phyloP scores from a whole-genome alignment of 208 protist species.

The Acanthamoeba castellanii region DNA sequence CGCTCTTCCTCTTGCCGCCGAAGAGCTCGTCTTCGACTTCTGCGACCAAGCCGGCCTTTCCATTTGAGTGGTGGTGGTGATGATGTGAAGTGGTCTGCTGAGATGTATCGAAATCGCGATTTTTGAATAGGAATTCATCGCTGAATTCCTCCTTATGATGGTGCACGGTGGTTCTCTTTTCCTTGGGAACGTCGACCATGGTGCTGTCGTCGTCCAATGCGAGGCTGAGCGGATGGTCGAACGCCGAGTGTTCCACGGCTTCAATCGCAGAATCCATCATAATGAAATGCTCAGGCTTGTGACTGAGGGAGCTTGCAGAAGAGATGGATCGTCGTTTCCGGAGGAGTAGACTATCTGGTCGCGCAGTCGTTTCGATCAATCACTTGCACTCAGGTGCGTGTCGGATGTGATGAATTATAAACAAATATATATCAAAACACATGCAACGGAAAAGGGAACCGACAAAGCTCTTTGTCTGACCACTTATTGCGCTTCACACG shows the following conservation, averaged over 20 bases:
- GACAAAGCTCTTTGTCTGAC: too few relatives aligned
- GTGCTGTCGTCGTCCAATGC: not conserved
- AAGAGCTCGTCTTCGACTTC: not conserved
- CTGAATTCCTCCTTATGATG: not conserved
- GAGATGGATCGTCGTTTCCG: too few relatives aligned
- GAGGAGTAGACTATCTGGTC: too few relatives aligned
- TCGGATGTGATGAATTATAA: too few relatives aligned
- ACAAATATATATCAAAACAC: too few relatives aligned
- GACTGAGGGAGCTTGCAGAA: too few relatives aligned
- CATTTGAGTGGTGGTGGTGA: not conserved
- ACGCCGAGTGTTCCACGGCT: not conserved
- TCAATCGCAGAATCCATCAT: not conserved
- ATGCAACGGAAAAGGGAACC: too few relatives aligned
- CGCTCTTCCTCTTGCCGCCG: not conserved
- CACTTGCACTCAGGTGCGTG: too few relatives aligned
- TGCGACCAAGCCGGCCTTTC: too few relatives aligned
- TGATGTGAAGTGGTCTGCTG: not conserved
- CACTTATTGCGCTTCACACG: too few relatives aligned
- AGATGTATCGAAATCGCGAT: not conserved
- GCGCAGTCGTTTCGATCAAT: too few relatives aligned
- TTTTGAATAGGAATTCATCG: not conserved
- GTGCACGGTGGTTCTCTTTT: not conserved
- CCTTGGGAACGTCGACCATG: not conserved
- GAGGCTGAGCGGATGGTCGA: not conserved
- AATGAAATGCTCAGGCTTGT: not conserved